Evolutionary conservation across 768 basidiomycete species (phyloP).

Genomic region (Tulasnella sp.): DNA sequence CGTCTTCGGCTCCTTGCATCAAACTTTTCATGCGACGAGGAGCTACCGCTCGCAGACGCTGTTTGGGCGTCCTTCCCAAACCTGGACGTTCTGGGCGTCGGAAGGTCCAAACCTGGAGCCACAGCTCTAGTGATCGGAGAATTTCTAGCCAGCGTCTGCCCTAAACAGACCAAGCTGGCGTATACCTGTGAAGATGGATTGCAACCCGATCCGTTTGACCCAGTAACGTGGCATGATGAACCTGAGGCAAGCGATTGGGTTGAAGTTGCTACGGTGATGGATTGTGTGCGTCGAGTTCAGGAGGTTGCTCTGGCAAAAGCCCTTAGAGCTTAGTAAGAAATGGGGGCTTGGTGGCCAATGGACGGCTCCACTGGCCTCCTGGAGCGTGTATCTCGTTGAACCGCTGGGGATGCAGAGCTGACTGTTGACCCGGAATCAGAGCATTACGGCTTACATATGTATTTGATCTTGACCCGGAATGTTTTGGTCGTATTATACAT

Average conservation of each 20-base stretch:
- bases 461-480: neutral
- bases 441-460: no score
- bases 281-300: neutral
- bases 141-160: neutral
- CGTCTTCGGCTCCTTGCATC: no score
- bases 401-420: neutral
- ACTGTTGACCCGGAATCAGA: neutral
- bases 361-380: neutral
- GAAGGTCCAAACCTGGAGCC: neutral
- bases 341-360: neutral
- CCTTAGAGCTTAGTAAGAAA: neutral
- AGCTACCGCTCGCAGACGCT: neutral
- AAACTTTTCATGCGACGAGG: neutral
- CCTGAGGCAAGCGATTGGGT: neutral
- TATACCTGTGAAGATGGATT: neutral
- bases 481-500: neutral
- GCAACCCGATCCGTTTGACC: neutral
- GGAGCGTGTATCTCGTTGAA: neutral
- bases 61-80: neutral
- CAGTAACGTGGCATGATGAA: neutral
- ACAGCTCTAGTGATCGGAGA: neutral
- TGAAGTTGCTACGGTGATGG: neutral
- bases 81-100: neutral
- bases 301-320: neutral
- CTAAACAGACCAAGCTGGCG: neutral